These are phyloP conservation scores for Yarrowia sp. DNA, from an alignment of 805 yeast genomes.

Conservation along the genomic window DNA sequence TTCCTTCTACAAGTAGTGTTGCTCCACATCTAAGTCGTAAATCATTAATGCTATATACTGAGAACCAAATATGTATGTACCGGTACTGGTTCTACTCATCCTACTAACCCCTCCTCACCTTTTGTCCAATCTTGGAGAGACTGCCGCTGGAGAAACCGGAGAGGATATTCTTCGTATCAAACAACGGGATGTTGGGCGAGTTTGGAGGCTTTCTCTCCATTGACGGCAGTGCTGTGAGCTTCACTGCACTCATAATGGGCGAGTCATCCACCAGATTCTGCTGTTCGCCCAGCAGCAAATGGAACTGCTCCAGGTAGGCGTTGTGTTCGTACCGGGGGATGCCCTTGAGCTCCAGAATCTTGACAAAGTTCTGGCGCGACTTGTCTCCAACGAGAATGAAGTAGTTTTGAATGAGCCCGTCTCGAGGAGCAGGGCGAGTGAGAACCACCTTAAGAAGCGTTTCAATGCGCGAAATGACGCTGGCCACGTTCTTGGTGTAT, in stretches of 20 bases:
- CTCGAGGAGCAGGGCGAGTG: slow-evolving; percentile 70
- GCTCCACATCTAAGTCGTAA: slow-evolving; percentile 18
- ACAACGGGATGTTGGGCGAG: slow-evolving; percentile 27
- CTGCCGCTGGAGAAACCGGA: slow-evolving; percentile 31
- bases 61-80: no score
- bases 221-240: slow-evolving; percentile 17
- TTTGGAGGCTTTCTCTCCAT: slow-evolving; percentile 27
- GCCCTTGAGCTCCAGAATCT: slow-evolving; percentile 70
- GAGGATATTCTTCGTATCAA: slow-evolving; percentile 32
- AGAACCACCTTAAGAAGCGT: slow-evolving; percentile 71
- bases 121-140: slow-evolving; percentile 8
- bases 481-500: slow-evolving; percentile 45
- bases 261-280: slow-evolving; percentile 49
- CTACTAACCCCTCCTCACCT: slow-evolving; percentile 20
- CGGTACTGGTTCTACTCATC: no score
- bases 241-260: slow-evolving; percentile 42
- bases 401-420: slow-evolving; percentile 67
- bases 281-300: slow-evolving; percentile 51
- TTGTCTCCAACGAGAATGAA: slow-evolving; percentile 71
- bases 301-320: slow-evolving; percentile 53
- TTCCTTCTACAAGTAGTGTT: no score
- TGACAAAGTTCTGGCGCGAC: slow-evolving; percentile 65
- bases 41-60: slow-evolving; percentile 35
- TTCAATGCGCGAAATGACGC: slow-evolving; percentile 58
- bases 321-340: slow-evolving; percentile 53